Evolutionary conservation across 306 rosid genomes (phyloP).

Genomic region (Cyamopsis tetragonoloba): DNA sequence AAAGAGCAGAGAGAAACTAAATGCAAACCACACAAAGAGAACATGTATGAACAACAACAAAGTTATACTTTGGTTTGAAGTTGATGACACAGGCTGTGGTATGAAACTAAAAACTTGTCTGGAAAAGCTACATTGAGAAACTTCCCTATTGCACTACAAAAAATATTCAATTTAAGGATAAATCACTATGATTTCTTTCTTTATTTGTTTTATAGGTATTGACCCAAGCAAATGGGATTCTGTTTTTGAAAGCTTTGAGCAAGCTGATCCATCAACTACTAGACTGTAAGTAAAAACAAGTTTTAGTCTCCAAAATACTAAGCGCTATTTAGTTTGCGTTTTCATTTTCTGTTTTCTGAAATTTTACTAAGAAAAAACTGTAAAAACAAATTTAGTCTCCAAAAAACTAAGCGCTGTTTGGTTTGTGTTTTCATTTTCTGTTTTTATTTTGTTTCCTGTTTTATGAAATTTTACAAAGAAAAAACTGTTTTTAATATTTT

Average conservation of each 20-base stretch:
- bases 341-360: no score
- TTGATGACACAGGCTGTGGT: conserved; percentile 97
- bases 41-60: conserved; percentile 54
- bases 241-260: conserved; percentile 99
- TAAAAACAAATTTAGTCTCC: no score
- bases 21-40: conserved; percentile 50
- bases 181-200: conserved; percentile 1
- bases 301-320: neutral
- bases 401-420: no score
- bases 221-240: conserved; percentile 97
- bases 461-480: no score
- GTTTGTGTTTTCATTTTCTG: no score
- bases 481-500: no score
- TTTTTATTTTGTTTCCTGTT: no score
- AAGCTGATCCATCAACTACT: conserved; percentile 98
- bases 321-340: no score
- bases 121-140: conserved; percentile 1
- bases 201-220: conserved; percentile 49
- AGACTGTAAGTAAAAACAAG: conserved; percentile 59
- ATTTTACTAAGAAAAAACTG: no score
- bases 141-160: neutral
- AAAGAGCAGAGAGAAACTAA: conserved; percentile 61
- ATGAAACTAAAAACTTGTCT: conserved; percentile 34
- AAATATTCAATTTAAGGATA: neutral
- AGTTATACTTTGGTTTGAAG: conserved; percentile 89